These are phyloP conservation scores for Rhodamnia argentea DNA, from an alignment of 345 rosid species.

Conservation along the genomic window DNA sequence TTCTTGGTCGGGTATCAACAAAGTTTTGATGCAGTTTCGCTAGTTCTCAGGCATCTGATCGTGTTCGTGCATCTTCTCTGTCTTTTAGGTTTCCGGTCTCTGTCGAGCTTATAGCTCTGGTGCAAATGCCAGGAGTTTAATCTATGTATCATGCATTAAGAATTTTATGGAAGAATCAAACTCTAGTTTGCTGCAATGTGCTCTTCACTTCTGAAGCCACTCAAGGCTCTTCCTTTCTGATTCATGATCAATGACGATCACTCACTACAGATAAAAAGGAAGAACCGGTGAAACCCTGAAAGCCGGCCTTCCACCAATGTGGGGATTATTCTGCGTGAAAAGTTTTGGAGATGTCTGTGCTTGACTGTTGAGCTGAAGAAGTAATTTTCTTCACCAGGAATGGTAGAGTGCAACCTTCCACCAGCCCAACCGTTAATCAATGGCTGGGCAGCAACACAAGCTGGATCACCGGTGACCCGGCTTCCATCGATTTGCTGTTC, in stretches of 20 bases:
- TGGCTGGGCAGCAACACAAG: conserved; percentile 24
- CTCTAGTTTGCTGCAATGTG: neutral
- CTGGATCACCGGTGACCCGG: conserved; percentile 65
- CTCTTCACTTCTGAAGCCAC: neutral
- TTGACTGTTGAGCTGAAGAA: conserved; percentile 40
- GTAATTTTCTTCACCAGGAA: conserved; percentile 70
- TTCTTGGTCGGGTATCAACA: neutral
- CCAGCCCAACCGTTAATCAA: conserved; percentile 90
- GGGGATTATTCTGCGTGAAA: neutral
- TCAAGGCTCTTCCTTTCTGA: neutral
- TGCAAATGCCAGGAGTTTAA: neutral
- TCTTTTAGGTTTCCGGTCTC: neutral
- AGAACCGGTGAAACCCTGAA: neutral
- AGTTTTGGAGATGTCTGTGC: neutral
- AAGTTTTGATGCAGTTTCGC: neutral
- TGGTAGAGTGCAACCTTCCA: conserved; percentile 70
- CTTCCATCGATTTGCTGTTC: conserved; percentile 53
- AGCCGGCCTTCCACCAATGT: neutral
- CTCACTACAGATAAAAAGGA: neutral
- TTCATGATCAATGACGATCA: neutral
- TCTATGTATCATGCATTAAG: neutral
- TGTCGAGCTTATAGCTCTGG: neutral
- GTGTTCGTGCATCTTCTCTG: neutral
- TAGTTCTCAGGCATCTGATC: neutral
- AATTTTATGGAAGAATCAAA: neutral